Evolutionary conservation across 495 filamentous ascomycete species (phyloP).

Genomic region (Sordaria brevicollis): DNA sequence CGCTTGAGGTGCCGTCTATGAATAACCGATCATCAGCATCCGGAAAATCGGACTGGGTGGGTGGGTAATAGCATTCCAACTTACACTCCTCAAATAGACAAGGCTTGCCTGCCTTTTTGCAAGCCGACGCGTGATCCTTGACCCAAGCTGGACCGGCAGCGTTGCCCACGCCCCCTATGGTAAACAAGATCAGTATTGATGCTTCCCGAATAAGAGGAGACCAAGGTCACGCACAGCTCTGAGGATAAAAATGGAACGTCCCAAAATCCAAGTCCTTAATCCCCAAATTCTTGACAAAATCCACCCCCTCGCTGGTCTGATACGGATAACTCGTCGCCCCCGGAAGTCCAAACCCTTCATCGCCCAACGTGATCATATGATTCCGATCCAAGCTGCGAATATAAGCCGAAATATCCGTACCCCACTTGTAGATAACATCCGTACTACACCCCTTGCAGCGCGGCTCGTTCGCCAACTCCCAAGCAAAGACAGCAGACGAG

Average conservation of each 20-base stretch:
- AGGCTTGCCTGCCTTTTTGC: slow-evolving; percentile 46
- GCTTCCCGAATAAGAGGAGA: not conserved
- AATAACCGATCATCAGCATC: not conserved
- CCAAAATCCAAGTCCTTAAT: slow-evolving; percentile 49
- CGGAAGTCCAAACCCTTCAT: slow-evolving; percentile 40
- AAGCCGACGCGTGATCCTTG: slow-evolving; percentile 44
- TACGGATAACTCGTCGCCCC: slow-evolving; percentile 46
- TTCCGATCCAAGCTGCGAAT: slow-evolving; percentile 53
- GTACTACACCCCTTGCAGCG: slow-evolving; percentile 52
- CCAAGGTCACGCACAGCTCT: slow-evolving; percentile 22
- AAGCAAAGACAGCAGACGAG: slow-evolving; percentile 53
- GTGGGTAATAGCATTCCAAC: not conserved
- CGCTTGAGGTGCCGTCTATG: slow-evolving; percentile 33
- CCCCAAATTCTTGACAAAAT: slow-evolving; percentile 47
- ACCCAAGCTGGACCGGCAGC: slow-evolving; percentile 44
- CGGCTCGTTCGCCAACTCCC: slow-evolving; percentile 65
- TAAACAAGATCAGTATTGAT: not conserved
- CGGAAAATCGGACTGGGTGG: not conserved
- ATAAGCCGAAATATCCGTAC: slow-evolving; percentile 45
- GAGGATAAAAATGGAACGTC: slow-evolving; percentile 53
- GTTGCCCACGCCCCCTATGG: not conserved
- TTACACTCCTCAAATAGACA: slow-evolving; percentile 52
- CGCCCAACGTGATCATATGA: slow-evolving; percentile 61
- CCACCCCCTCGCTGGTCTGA: slow-evolving; percentile 41
- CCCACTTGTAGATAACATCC: slow-evolving; percentile 52